A percentile compares a stretch with the other conserved stretches of the same genome.
phyloP scores from a whole-genome alignment of 345 rosid genomes.

The Carallia brachiata region DNA sequence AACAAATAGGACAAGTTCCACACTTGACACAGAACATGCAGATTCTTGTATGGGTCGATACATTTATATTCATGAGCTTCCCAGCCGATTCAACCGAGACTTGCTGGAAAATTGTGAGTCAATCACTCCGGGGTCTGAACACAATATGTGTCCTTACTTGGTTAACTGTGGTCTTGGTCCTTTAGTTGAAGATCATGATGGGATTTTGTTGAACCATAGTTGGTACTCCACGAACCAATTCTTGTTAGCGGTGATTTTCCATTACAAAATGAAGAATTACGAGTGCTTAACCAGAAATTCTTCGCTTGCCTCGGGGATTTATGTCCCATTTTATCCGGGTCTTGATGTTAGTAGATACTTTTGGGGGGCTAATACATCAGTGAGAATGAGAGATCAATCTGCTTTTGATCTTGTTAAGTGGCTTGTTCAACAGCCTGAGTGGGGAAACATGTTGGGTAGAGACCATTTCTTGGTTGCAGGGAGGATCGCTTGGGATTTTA shows the following conservation, averaged over 20 bases:
- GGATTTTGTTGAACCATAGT: slow-evolving; percentile 16
- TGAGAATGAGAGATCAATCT: slow-evolving; percentile 23
- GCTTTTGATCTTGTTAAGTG: slow-evolving; percentile 22
- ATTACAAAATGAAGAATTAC: slow-evolving; percentile 23
- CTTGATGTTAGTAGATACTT: slow-evolving; percentile 24
- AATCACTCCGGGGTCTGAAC: slow-evolving; percentile 24
- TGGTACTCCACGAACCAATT: slow-evolving; percentile 30
- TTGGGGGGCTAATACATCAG: slow-evolving; percentile 18
- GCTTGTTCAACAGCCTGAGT: slow-evolving; percentile 21
- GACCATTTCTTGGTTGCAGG: slow-evolving; percentile 31
- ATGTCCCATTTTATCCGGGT: slow-evolving; percentile 27
- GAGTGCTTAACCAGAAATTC: slow-evolving; percentile 28
- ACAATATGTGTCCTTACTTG: slow-evolving; percentile 26
- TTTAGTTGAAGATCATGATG: slow-evolving; percentile 10
- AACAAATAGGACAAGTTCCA: neutral
- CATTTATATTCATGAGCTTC: slow-evolving; percentile 24
- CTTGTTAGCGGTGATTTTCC: slow-evolving; percentile 28
- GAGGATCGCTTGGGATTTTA: slow-evolving; percentile 33
- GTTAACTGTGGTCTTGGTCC: slow-evolving; percentile 22
- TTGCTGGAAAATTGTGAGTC: slow-evolving; percentile 22
- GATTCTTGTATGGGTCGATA: slow-evolving; percentile 26
- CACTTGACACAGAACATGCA: neutral
- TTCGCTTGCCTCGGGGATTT: slow-evolving; percentile 29
- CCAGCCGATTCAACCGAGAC: slow-evolving; percentile 25
- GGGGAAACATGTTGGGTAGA: slow-evolving; percentile 25